Conservation (phyloP, 169 alveolate genomes). For the Plasmodium adleri region DNA sequence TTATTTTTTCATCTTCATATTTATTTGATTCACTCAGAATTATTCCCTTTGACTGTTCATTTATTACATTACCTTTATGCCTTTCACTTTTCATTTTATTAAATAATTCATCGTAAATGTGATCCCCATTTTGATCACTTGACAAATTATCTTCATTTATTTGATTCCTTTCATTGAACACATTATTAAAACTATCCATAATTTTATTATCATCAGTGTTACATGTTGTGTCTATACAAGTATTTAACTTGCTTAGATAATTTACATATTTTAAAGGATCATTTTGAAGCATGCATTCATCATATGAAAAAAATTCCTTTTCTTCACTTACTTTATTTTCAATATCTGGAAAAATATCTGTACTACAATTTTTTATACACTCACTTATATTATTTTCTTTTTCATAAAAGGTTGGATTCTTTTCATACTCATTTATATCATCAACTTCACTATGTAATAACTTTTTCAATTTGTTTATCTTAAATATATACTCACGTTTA, state of each 20-base stretch:
- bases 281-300: not conserved
- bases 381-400: not conserved
- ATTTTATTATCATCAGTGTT: not conserved
- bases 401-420: not conserved
- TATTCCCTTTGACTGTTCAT: conserved; percentile 2
- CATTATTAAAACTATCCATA: not conserved
- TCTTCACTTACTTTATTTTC: no score
- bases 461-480: conserved; percentile 4
- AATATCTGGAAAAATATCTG: not conserved
- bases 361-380: no score
- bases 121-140: not conserved
- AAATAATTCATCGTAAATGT: conserved; percentile 10
- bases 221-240: not conserved
- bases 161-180: not conserved
- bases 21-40: not conserved
- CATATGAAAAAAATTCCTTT: no score
- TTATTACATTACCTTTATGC: conserved; percentile 22
- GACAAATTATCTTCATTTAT: no score
- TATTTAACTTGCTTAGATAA: not conserved
- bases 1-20: not conserved
- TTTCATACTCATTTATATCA: not conserved
- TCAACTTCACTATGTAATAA: not conserved
- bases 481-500: conserved; percentile 5
- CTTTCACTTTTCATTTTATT: conserved; percentile 21
- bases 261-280: conserved; percentile 1